Evolutionary conservation across 2,329 filamentous ascomycete species (phyloP), one percentile per base, ranked within the genome.

Genomic region (Penicillium sclerotigenum): DNA sequence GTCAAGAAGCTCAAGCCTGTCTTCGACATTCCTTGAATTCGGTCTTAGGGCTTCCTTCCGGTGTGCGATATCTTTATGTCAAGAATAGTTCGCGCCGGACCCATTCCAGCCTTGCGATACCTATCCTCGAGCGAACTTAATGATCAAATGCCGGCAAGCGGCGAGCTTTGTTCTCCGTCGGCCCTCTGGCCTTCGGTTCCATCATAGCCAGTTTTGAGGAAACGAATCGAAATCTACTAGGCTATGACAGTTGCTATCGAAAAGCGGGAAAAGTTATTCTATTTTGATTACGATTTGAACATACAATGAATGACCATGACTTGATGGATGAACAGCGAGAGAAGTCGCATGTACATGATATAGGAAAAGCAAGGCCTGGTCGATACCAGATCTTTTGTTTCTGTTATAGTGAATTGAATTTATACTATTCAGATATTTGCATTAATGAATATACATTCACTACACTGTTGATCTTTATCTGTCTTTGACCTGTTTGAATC

Each of bases 1-100:
- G 91, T 99, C 71, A 90, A 93, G 77, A 96, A 96, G 83, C 80
- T 99, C 71, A 99, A 99, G 85, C 87, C 90, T 38, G 72, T 96
- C 65, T 97, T 97, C 72, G 94, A 97, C 76, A 89, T 97, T 75
- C 81, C 81, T 67, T 91, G 83, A 79, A 57, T 49, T 48, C 50
- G 14, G 20, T 24, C 28, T 22, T 46, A 51, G 14, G 24, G 13
- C 37, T 41, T 31, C 31, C 28, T 33, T 28, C 51, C 46, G 36
- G 47, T 53, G 55, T 36, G 48, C 28, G 31, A 16, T 49, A 14
- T 43, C 31, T 49, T n/a, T 18, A 36, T 7, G 28, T 45, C 22
- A 45, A 45, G 18, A n/a, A 13, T 22, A n/a, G n/a, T 36, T 14
- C 20, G 4, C 18, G 34, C 36, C 31, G 52, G 47, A n/a, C 47